Conservation (phyloP, 106 monocot genomes). For the Gastrodia elata region DNA sequence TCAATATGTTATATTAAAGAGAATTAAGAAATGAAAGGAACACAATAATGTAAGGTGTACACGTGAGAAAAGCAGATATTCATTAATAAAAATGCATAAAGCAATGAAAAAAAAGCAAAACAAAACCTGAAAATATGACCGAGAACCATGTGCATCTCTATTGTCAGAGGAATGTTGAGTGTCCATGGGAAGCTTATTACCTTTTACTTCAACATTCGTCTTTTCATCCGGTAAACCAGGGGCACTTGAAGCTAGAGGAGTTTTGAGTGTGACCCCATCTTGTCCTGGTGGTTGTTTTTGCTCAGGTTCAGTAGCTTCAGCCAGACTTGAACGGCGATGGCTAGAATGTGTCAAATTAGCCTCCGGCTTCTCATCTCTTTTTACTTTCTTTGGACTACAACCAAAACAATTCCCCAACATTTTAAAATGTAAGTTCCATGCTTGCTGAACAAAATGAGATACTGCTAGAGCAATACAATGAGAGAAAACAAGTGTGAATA, state of each 20-base stretch:
- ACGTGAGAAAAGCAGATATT: background rate
- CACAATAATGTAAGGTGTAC: background rate
- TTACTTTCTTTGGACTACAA: constrained; percentile 32
- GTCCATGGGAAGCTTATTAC: constrained; percentile 17
- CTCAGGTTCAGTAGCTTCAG: constrained; percentile 16
- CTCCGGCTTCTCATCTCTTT: constrained; percentile 35
- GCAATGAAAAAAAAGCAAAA: background rate
- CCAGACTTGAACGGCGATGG: constrained; percentile 13
- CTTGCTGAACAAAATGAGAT: background rate
- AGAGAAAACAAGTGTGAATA: background rate
- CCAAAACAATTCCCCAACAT: background rate
- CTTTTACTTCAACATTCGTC: constrained; percentile 13
- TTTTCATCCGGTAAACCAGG: constrained; percentile 11
- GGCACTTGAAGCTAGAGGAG: constrained; percentile 11
- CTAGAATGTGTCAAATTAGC: constrained; percentile 20
- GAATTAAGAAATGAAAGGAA: background rate
- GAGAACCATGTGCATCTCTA: constrained; percentile 24
- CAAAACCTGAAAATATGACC: constrained; percentile 35
- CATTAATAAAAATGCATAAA: constrained; percentile 8
- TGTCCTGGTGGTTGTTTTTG: constrained; percentile 21
- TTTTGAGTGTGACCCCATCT: constrained; percentile 27
- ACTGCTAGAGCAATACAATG: background rate
- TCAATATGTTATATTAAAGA: background rate
- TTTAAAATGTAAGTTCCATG: background rate
- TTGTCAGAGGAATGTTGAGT: constrained; percentile 26